Conservation (phyloP, 768 basidiomycete genomes). For the Dioszegia crocea region DNA sequence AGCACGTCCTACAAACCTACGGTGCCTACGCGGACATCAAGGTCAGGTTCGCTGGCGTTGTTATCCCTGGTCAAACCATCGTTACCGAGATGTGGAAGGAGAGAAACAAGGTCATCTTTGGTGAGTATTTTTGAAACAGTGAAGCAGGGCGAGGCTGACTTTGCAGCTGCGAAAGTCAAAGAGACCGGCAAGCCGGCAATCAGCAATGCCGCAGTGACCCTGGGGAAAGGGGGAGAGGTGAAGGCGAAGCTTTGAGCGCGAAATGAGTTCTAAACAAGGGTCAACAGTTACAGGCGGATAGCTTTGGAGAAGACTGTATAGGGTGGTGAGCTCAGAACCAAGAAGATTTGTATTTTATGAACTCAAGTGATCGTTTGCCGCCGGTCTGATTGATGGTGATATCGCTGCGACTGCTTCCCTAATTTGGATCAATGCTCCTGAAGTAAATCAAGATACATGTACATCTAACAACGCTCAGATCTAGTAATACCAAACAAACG, state of each 20-base stretch:
- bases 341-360: too few relatives aligned
- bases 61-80: slow-evolving; percentile 92
- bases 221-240: slow-evolving; percentile 53
- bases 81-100: slow-evolving; percentile 99
- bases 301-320: too few relatives aligned
- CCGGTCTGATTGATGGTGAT: too few relatives aligned
- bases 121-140: slow-evolving; percentile 55
- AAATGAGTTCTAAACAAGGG: too few relatives aligned
- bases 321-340: too few relatives aligned
- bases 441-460: too few relatives aligned
- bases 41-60: slow-evolving; percentile 87
- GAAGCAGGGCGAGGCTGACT: slow-evolving; percentile 10
- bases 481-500: too few relatives aligned
- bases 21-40: slow-evolving; percentile 90
- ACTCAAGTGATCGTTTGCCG: too few relatives aligned
- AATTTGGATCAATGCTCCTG: too few relatives aligned
- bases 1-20: slow-evolving; percentile 82
- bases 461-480: too few relatives aligned
- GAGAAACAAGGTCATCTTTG: slow-evolving; percentile 80
- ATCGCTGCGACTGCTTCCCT: too few relatives aligned
- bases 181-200: slow-evolving; percentile 71
- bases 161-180: slow-evolving; percentile 76
- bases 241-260: slow-evolving; percentile 53
- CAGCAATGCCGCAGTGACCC: slow-evolving; percentile 74
- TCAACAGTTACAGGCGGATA: too few relatives aligned